Evolutionary conservation across 2,329 filamentous ascomycete species (phyloP).

Genomic region (Aspergillus fumigatus): DNA sequence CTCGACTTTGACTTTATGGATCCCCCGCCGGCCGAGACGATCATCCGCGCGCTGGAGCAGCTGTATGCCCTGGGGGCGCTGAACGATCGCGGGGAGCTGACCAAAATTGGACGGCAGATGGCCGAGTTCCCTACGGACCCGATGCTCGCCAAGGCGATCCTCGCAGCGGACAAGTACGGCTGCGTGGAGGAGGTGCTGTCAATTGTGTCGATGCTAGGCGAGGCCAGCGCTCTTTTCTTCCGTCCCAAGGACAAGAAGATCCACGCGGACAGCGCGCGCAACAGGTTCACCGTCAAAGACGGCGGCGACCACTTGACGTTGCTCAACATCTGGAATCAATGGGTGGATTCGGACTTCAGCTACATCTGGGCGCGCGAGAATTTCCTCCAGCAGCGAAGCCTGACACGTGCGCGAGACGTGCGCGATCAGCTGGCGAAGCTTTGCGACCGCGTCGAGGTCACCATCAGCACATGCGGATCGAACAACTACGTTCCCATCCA

Average conservation of each 20-base stretch:
- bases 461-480: slow-evolving; percentile 61
- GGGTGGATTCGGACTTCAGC: slow-evolving; percentile 86
- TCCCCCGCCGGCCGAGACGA: slow-evolving; percentile 79
- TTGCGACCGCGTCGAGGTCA: slow-evolving; percentile 88
- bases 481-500: slow-evolving; percentile 74
- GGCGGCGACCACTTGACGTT: slow-evolving; percentile 86
- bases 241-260: slow-evolving; percentile 96
- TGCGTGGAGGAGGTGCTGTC: slow-evolving; percentile 90
- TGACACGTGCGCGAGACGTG: slow-evolving; percentile 84
- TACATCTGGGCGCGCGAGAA: slow-evolving; percentile 88
- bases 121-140: slow-evolving; percentile 91
- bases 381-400: slow-evolving; percentile 84
- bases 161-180: slow-evolving; percentile 84
- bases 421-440: slow-evolving; percentile 87
- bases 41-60: slow-evolving; percentile 84
- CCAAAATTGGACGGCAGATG: slow-evolving; percentile 89
- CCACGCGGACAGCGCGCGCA: slow-evolving; percentile 84
- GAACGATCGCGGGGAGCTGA: slow-evolving; percentile 83
- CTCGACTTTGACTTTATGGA: slow-evolving; percentile 97
- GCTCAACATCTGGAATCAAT: slow-evolving; percentile 92
- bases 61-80: slow-evolving; percentile 86
- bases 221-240: slow-evolving; percentile 86
- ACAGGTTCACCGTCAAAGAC: slow-evolving; percentile 82
- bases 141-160: slow-evolving; percentile 82
- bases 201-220: slow-evolving; percentile 90